Evolutionary conservation across 1,139 yeast species (phyloP).

Genomic region (Sugiyamaella sp.): DNA sequence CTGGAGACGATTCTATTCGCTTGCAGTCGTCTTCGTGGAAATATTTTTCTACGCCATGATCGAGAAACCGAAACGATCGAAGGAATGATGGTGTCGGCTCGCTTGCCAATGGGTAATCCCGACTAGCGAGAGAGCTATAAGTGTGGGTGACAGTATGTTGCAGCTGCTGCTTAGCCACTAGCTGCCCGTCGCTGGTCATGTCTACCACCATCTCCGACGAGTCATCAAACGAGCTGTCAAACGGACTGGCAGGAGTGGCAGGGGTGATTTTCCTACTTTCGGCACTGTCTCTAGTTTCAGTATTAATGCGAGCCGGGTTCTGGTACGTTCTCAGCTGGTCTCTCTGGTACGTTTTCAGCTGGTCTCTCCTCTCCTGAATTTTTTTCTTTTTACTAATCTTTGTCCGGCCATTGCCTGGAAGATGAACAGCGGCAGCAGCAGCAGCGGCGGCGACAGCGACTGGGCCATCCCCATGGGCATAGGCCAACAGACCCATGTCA

Average conservation of each 20-base stretch:
- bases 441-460: too few relatives aligned
- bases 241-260: neutral
- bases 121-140: too few relatives aligned
- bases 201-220: neutral
- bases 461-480: too few relatives aligned
- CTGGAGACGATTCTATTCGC: neutral
- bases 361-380: too few relatives aligned
- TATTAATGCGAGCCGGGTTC: neutral
- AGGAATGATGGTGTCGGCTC: slow-evolving; percentile 17
- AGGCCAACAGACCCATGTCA: too few relatives aligned
- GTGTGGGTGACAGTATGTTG: neutral
- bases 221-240: neutral
- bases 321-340: neutral
- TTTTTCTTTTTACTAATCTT: too few relatives aligned
- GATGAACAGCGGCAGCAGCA: too few relatives aligned
- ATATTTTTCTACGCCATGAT: slow-evolving; percentile 8
- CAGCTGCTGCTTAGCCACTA: neutral
- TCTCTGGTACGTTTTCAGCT: too few relatives aligned
- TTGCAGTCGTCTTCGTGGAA: slow-evolving; percentile 13
- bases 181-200: neutral
- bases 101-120: slow-evolving; percentile 13
- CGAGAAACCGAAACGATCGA: slow-evolving; percentile 11
- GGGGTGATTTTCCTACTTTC: neutral
- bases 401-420: too few relatives aligned
- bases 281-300: neutral